Evolutionary conservation across 139 green algal species (phyloP), one percentile per base, ranked within the genome.

Genomic region (Micromonas commoda): DNA sequence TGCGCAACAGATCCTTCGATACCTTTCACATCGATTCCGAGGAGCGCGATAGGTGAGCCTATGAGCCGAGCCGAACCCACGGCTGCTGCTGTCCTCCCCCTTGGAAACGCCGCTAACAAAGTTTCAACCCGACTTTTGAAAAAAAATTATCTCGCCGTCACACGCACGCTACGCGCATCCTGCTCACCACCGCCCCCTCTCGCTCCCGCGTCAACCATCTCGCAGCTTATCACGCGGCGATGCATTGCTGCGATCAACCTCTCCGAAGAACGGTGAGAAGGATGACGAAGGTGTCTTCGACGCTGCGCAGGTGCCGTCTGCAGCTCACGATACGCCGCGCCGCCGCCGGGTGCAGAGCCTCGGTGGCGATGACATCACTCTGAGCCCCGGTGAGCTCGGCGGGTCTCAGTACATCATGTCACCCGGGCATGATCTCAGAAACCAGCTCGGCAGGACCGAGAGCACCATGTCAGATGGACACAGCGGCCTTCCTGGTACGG

Each of bases 351-450:
- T 57, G 45, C 9, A 57, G 9, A 23, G 9, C 45, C 45, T 57
- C 45, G 45, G 45, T 16, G 45, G 45, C 45, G 45, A 57, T 9
- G 66, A 70, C 63, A 39, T 39, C 63, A 53, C 34, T 20, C n/a
- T 73, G 33, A 57, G 32, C 37, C 66, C 66, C 32, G 66, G 66
- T 20, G 66, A 73, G 37, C 66, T 53, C 28, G 66, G 66, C 52
- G 66, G 66, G 2, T 57, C 32, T 16, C 66, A 73, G 37, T 73
- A 73, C 31, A 53, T 73, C 3, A 54, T 73, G 33, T 73, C 66
- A 9, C 66, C 66, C 31, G 66, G 33, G 31, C 28, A 53, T 16
- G 66, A 45, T 20, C 31, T 70, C 2, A 32, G 20, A 23, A 70
- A 70, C 31, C 20, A 28, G 31, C 45, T 57, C 9, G 9, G 9